Evolutionary conservation across 768 basidiomycete species (phyloP).

Genomic region (Strobilomyces dryophilus): DNA sequence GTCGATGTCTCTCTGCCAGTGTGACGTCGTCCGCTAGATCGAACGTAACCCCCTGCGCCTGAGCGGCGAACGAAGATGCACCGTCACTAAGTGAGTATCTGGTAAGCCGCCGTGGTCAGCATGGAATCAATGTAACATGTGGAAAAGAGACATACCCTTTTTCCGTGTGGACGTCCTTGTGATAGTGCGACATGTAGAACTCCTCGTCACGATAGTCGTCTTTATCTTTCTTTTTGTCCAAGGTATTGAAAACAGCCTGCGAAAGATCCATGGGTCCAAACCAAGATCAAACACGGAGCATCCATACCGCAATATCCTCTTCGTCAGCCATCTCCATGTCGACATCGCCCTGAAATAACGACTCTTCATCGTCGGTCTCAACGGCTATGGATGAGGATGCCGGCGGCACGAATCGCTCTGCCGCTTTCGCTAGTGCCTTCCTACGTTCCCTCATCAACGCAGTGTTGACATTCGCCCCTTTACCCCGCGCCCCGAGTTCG

Average conservation of each 20-base stretch:
- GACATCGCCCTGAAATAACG: constrained; percentile 21
- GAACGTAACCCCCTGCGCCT: constrained; percentile 75
- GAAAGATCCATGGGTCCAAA: constrained; percentile 6
- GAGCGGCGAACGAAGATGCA: constrained; percentile 78
- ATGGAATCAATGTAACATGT: not conserved
- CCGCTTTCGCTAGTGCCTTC: constrained; percentile 68
- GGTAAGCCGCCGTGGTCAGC: constrained; percentile 1
- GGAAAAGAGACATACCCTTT: constrained; percentile 64
- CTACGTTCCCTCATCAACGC: constrained; percentile 86
- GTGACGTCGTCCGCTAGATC: constrained; percentile 76
- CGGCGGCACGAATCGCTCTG: constrained; percentile 39
- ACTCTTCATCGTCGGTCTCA: constrained; percentile 33
- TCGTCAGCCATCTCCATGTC: constrained; percentile 74
- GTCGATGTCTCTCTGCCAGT: constrained; percentile 54
- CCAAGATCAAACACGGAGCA: not conserved
- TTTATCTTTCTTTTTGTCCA: constrained; percentile 39
- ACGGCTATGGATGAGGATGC: constrained; percentile 30
- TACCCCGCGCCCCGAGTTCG: constrained; percentile 77
- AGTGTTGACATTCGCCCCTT: constrained; percentile 50
- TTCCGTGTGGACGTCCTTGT: constrained; percentile 82
- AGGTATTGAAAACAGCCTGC: constrained; percentile 65
- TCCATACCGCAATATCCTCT: constrained; percentile 62
- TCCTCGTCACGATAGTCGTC: constrained; percentile 69
- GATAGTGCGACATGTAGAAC: constrained; percentile 91
- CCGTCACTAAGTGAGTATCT: constrained; percentile 91